phyloP scores from a whole-genome alignment of 73 alveolate genomes.

The Tetrahymena malaccensis region DNA sequence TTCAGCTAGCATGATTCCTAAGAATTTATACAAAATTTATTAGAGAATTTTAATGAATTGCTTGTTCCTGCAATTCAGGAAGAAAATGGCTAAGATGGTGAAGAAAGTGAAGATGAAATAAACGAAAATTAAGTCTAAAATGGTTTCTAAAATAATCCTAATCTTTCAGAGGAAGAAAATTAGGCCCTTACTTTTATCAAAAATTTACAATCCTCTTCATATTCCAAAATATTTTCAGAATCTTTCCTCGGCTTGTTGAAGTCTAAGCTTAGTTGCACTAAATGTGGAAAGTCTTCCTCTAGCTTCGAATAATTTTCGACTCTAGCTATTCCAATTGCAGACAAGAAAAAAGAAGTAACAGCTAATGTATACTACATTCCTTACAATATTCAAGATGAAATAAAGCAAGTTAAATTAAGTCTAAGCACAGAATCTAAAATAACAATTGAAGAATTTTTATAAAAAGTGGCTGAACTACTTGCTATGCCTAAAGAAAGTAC shows the following conservation, averaged over 20 bases:
- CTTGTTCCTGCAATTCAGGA: background rate
- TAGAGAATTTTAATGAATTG: conserved; percentile 28
- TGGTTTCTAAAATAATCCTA: background rate
- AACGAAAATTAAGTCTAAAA: background rate
- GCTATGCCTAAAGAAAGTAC: background rate
- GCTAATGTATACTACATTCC: background rate
- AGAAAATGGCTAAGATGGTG: conserved; percentile 6
- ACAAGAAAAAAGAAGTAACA: background rate
- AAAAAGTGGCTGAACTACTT: background rate
- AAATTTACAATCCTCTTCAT: background rate
- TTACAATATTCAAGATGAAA: background rate
- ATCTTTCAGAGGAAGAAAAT: background rate
- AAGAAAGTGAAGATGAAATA: background rate
- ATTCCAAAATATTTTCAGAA: background rate
- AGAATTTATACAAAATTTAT: conserved; percentile 27
- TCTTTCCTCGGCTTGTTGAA: conserved; percentile 1
- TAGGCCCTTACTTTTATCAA: background rate
- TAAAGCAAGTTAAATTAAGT: background rate
- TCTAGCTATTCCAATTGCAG: conserved; percentile 7
- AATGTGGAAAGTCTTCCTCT: conserved; percentile 1
- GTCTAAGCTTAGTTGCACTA: conserved; percentile 23
- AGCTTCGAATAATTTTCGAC: conserved; percentile 7
- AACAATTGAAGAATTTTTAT: background rate
- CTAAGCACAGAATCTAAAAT: background rate
- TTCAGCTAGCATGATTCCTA: conserved; percentile 15